Base-by-base conservation (phyloP, 257 asterid species). In the Solanum gandarillasii region DNA sequence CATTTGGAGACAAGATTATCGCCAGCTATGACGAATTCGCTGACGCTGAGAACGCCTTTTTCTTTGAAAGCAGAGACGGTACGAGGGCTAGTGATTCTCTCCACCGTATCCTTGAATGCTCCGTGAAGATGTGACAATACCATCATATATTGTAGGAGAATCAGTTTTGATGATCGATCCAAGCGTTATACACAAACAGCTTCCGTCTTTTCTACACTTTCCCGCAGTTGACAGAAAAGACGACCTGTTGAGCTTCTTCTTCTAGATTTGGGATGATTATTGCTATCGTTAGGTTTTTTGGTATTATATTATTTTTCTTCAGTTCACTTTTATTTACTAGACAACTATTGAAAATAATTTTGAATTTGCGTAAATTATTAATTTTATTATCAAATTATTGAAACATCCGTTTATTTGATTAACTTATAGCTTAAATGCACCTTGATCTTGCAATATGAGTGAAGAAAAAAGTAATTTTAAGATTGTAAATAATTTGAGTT, bases 21-120 rank as follows among this genome's bases (percentile, higher is more conserved):
- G 43, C 99, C 99, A 89, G 99, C 99, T 90, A 94, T 87, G 89
- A 96, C 88, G 90, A 97, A 97, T 91, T 97, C 99, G 83, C 91
- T 92, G 94, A 95, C 90, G 94, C 98, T 97, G 72, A 97, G 98
- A 60, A 97, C 99, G 73, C 99, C 99, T 88, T 96, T 97, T 87
- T 96, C 99, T 89, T 96, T 97, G 94, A 96, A 97, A 84, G 98
- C 99, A 31, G 99, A 96, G 72, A 96, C 98, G 82, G 99, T 97
- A 85, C 99, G 95, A 74, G 95, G 96, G 87, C 91, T 94, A 10
- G 99, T 95, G 32, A 97, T 95, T 68, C 98, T 94, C 95, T 96
- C 99, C 87, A 97, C 96, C 46, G 98, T 93, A 60, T 97, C 98
- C 90, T 96, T 96, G 93, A 95, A 94, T 14, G 98, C 98, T 62